phyloP scores from a whole-genome alignment of 257 asterid genomes.

The Buddleja alternifolia region DNA sequence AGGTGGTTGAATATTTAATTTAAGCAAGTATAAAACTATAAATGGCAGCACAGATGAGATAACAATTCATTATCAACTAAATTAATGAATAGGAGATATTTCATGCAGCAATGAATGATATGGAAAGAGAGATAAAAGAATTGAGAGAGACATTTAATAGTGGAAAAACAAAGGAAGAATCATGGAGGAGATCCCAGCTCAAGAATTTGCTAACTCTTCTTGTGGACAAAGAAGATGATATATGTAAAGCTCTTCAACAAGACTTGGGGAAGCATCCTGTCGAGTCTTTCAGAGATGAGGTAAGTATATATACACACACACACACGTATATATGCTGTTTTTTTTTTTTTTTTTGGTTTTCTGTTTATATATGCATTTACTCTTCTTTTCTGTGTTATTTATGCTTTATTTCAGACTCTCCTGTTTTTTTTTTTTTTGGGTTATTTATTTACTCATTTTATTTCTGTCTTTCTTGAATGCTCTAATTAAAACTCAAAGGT shows the following conservation, averaged over 20 bases:
- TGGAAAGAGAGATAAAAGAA: slow-evolving; percentile 45
- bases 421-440: no score
- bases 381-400: no score
- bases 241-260: slow-evolving; percentile 53
- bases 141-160: slow-evolving; percentile 55
- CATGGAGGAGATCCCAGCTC: slow-evolving; percentile 77
- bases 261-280: slow-evolving; percentile 74
- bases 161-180: slow-evolving; percentile 67
- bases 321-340: no score
- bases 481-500: no score
- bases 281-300: slow-evolving; percentile 87
- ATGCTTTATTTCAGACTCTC: no score
- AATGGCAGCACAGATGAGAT: background rate
- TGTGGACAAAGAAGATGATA: slow-evolving; percentile 55
- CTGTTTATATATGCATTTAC: no score
- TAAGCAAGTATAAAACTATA: background rate
- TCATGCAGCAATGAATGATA: slow-evolving; percentile 7
- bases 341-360: no score
- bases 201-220: slow-evolving; percentile 49
- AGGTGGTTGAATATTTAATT: background rate
- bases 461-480: no score
- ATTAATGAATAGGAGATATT: background rate
- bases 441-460: no score
- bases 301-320: no score
- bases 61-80: background rate